Evolutionary conservation across 441 rosid species (phyloP).

Genomic region (Syzygium malaccense): DNA sequence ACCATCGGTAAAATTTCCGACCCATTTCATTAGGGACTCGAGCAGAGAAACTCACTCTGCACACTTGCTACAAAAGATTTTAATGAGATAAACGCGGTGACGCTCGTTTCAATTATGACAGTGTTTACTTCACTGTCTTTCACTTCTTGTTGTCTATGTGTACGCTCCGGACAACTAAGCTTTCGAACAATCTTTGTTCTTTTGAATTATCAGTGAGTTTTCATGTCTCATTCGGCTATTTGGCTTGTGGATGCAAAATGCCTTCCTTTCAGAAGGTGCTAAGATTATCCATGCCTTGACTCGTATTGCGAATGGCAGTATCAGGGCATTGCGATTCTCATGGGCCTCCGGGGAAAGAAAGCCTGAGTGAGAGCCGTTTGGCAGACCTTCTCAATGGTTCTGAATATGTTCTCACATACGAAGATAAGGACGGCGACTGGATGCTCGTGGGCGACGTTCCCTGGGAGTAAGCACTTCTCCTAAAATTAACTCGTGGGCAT

Average conservation of each 20-base stretch:
- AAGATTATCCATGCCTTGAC: slow-evolving; percentile 1
- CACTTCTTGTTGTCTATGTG: background rate
- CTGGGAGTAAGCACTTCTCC: slow-evolving; percentile 39
- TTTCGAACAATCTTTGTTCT: background rate
- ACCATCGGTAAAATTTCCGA: slow-evolving; percentile 30
- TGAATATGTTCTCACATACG: slow-evolving; percentile 45
- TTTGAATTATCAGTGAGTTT: background rate
- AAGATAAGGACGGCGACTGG: slow-evolving; percentile 54
- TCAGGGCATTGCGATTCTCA: slow-evolving; percentile 49
- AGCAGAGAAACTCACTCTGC: background rate
- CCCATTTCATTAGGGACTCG: background rate
- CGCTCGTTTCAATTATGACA: background rate
- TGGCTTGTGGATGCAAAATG: background rate
- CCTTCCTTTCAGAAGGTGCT: background rate
- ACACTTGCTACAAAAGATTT: background rate
- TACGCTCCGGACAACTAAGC: background rate
- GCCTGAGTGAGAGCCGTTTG: slow-evolving; percentile 23
- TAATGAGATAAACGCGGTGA: background rate
- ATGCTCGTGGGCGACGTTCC: slow-evolving; percentile 65
- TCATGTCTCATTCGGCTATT: background rate
- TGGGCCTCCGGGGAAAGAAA: slow-evolving; percentile 33
- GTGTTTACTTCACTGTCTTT: background rate
- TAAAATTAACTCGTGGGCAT: background rate
- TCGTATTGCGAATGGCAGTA: background rate
- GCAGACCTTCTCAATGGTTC: slow-evolving; percentile 42